These are phyloP conservation scores for Beauveria scarabaeidicola DNA, from an alignment of 2,329 filamentous ascomycete species.

Conservation along the genomic window DNA sequence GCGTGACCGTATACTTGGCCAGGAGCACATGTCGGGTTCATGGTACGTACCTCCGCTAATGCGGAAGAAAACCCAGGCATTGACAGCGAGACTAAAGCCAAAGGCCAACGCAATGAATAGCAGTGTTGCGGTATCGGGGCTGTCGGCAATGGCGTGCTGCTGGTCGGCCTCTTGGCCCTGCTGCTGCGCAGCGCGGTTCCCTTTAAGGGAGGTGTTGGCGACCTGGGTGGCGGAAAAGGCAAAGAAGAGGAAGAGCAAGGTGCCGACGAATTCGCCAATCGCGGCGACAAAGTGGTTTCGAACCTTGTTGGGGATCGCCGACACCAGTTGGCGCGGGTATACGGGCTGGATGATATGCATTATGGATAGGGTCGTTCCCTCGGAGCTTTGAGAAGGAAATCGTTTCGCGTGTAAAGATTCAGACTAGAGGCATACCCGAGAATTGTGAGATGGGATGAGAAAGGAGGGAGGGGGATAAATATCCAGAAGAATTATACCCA, in stretches of 20 bases:
- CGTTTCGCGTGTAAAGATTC: background rate
- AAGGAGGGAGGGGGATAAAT: no score
- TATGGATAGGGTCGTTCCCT: background rate
- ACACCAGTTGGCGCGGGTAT: constrained; percentile 10
- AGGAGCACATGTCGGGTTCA: no score
- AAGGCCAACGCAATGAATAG: constrained; percentile 34
- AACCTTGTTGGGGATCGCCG: constrained; percentile 11
- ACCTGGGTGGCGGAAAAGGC: constrained; percentile 33
- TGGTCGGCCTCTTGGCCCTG: constrained; percentile 14
- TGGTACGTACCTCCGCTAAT: constrained; percentile 26
- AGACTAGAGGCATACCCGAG: no score
- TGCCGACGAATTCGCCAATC: constrained; percentile 32
- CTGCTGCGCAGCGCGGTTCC: background rate
- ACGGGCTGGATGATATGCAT: constrained; percentile 6
- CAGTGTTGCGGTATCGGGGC: constrained; percentile 34
- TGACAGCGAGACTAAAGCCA: constrained; percentile 36
- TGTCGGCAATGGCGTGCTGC: constrained; percentile 35
- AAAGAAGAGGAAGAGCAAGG: constrained; percentile 35
- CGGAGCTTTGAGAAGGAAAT: no score
- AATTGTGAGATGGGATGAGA: no score
- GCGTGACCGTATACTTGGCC: background rate
- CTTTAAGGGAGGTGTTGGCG: constrained; percentile 28
- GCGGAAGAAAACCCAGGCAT: constrained; percentile 40
- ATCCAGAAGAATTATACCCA: no score
- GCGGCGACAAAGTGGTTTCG: constrained; percentile 12